Evolutionary conservation across 2,329 filamentous ascomycete species (phyloP).

Genomic region (Sclerotinia spermophila): DNA sequence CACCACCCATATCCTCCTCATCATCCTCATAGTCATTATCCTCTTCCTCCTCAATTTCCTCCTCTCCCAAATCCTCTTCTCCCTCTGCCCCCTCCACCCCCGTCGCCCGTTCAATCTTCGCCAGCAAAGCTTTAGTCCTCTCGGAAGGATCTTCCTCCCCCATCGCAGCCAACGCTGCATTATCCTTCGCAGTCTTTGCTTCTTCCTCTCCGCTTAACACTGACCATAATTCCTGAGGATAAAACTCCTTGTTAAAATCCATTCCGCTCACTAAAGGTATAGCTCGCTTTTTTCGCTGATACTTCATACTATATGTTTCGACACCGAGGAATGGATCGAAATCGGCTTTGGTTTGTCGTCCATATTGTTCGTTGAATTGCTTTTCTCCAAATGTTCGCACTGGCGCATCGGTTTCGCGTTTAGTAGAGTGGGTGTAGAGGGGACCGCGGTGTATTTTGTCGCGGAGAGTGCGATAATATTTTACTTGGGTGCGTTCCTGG

Average conservation of each 20-base stretch:
- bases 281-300: constrained; percentile 52
- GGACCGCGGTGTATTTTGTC: constrained; percentile 56
- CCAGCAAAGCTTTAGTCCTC: constrained; percentile 23
- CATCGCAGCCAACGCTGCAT: constrained; percentile 32
- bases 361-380: constrained; percentile 38
- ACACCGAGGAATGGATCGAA: constrained; percentile 62
- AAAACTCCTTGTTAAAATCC: constrained; percentile 54
- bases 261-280: constrained; percentile 52
- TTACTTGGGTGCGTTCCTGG: constrained; percentile 46
- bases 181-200: constrained; percentile 34
- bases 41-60: constrained; percentile 40
- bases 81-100: constrained; percentile 41
- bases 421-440: constrained; percentile 45
- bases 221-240: constrained; percentile 55
- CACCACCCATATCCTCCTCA: constrained; percentile 56
- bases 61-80: constrained; percentile 41
- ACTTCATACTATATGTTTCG: constrained; percentile 56
- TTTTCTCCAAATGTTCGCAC: constrained; percentile 43
- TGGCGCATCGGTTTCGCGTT: constrained; percentile 37
- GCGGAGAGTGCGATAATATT: constrained; percentile 49
- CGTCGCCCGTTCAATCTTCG: constrained; percentile 29
- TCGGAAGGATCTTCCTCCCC: constrained; percentile 34
- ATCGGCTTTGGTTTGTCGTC: constrained; percentile 38
- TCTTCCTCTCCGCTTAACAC: constrained; percentile 45
- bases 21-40: constrained; percentile 51